Conservation (phyloP, 2,329 filamentous ascomycete genomes). For the Penicillium sp. region DNA sequence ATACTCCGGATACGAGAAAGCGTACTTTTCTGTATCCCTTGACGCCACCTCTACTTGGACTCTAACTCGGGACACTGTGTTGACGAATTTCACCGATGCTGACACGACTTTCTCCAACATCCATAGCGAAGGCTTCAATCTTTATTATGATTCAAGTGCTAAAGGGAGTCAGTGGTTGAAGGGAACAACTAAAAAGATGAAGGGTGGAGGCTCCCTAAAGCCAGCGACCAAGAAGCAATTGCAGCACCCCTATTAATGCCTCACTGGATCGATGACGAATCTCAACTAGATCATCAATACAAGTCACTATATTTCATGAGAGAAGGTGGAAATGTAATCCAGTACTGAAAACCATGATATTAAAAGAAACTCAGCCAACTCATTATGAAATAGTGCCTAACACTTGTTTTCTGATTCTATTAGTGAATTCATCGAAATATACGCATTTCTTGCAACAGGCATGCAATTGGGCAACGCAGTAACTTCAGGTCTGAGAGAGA, state of each 20-base stretch:
- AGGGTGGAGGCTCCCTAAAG: neutral
- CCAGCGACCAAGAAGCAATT: neutral
- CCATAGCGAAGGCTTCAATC: neutral
- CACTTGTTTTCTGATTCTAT: too few species aligned
- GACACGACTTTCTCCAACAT: neutral
- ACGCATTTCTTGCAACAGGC: too few species aligned
- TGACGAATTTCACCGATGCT: neutral
- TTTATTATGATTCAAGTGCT: neutral
- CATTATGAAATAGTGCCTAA: too few species aligned
- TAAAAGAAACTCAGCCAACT: too few species aligned
- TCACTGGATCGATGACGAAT: too few species aligned
- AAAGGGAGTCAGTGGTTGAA: neutral
- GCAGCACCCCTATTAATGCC: neutral
- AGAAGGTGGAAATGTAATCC: too few species aligned
- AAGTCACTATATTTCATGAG: too few species aligned
- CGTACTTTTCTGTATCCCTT: neutral
- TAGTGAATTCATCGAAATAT: too few species aligned
- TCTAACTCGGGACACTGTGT: neutral
- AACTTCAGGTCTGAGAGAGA: too few species aligned
- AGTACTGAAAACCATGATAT: too few species aligned
- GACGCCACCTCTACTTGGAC: slow-evolving; percentile 1
- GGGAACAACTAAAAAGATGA: neutral
- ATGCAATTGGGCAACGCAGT: too few species aligned
- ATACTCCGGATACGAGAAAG: slow-evolving; percentile 1
- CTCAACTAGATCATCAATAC: too few species aligned